Evolutionary conservation across 2,329 filamentous ascomycete genomes (phyloP), one percentile per base, ranked within the genome.

Genomic region (Fusarium pilosicola): DNA sequence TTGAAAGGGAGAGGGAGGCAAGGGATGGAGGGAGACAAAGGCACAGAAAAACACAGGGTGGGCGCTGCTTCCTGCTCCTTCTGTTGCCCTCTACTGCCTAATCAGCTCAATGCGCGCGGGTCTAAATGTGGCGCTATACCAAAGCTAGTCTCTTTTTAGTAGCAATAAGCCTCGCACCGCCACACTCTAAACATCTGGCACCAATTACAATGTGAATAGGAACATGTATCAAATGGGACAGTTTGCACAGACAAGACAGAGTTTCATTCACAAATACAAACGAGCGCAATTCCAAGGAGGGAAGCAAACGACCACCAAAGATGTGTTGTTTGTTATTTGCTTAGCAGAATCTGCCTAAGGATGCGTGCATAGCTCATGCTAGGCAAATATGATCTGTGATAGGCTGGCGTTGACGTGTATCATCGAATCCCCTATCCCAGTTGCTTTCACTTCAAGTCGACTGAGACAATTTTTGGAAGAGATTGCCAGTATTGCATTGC

Each of bases 41-140:
- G 62, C 61, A 62, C 56, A 74, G 73, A 49, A 79, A 79, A 79
- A 76, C 69, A 78, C 61, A 74, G 77, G 75, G 77, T 75, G 75
- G 75, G 73, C 70, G 70, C 62, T 70, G 70, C 69, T 62, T 68
- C 67, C 67, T 55, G 67, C 68, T 70, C 68, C 49, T 74, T 73
- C 64, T 67, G 42, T 62, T 64, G 57, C 63, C 64, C 74, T 54
- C 64, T 51, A 65, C 51, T 68, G 72, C 65, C 71, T 64, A 71
- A 70, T 55, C 51, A 66, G 70, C 58, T 69, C 59, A 69, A 59
- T 62, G 70, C 69, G 60, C 59, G 62, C 51, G 41, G 60, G 55
- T 61, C 28, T 55, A 42, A 39, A 45, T 48, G 62, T 71, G 64
- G 76, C 65, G 67, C 52, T 24, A 28, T 26, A n/a, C 6, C 22